Evolutionary conservation across 2,329 filamentous ascomycete genomes (phyloP), one percentile per base, ranked within the genome.

Genomic region (Ciborinia camelliae): DNA sequence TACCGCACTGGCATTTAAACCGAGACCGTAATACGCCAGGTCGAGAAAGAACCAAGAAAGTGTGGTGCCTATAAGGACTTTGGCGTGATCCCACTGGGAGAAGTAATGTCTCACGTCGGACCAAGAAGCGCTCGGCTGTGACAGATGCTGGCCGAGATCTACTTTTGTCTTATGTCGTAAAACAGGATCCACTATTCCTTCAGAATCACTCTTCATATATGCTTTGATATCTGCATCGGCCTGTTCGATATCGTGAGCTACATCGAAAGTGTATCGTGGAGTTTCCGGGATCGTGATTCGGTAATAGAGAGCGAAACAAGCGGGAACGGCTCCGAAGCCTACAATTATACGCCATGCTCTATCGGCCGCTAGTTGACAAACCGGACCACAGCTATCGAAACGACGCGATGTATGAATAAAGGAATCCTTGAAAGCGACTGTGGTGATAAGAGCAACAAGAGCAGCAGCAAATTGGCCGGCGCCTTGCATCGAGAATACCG

Each of bases 211-310:
- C 0, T 79, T 73, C 65, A 85, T 78, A 62, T 85, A 86, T 9
- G 83, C 82, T 70, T 86, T 85, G 70, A 90, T 86, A 70, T 94
- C 91, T 14, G 86, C 86, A 65, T 88, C 86, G 37, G 86, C 91
- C 77, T 91, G 90, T 75, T 90, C 84, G 37, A 91, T 81, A 72
- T 95, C 90, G 65, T 86, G 87, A 35, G 86, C 83, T 2, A 95
- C 86, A 75, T 95, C 91, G 70, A 93, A 92, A 1, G 90, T 93
- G 76, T 93, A 94, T 45, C 90, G 85, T 45, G 90, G 90, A 4
- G 91, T 93, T 78, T 95, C 91, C 10, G 91, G 91, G 65, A 95
- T 93, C 28, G 90, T 94, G 61, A 95, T 84, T 68, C 91, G 89
- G 78, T 91, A 95, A 77, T 93, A 94, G n/a, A 95, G 81, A 15